Evolutionary conservation across 2,329 filamentous ascomycete species (phyloP).

Genomic region (Pseudogymnoascus sp.): DNA sequence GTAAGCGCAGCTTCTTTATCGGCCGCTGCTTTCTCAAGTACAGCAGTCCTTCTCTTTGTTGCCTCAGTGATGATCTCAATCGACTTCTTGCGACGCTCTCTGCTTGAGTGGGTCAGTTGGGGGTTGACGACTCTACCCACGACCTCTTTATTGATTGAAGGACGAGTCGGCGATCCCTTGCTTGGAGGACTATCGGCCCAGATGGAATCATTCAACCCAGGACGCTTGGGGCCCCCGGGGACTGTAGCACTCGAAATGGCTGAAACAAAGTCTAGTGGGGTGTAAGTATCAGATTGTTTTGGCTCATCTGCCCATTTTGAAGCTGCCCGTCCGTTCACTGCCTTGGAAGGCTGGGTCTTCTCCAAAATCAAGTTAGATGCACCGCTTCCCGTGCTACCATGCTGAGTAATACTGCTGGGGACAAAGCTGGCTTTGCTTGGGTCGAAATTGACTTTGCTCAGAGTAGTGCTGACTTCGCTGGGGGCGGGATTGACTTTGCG

Average conservation of each 20-base stretch:
- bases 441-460: background rate
- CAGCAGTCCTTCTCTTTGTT: background rate
- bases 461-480: background rate
- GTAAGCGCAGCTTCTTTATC: background rate
- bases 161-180: background rate
- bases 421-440: background rate
- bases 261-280: background rate
- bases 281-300: background rate
- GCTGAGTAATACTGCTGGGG: background rate
- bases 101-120: background rate
- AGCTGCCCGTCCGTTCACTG: background rate
- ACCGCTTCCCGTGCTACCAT: too few relatives aligned
- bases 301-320: background rate
- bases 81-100: background rate
- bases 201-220: background rate
- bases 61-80: background rate
- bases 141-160: background rate
- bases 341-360: background rate
- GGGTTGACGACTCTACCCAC: background rate
- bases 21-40: background rate
- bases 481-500: background rate
- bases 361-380: background rate
- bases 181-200: background rate
- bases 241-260: background rate
- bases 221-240: background rate